Evolutionary conservation across 371 early-diverging fungal genomes (phyloP).

Genomic region (Lichtheimia ornata): DNA sequence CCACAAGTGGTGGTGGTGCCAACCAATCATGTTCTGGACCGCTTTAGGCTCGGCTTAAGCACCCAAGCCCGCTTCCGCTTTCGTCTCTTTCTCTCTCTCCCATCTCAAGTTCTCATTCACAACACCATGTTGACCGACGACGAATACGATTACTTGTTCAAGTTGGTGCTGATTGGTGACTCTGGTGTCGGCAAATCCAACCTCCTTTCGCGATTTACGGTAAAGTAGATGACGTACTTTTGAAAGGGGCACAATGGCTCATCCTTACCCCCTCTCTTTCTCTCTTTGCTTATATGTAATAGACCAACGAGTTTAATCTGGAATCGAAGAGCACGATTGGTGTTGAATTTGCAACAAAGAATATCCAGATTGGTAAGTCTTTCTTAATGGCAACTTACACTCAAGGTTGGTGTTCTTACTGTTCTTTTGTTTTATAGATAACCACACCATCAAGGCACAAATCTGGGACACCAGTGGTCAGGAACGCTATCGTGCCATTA

Average conservation of each 20-base stretch:
- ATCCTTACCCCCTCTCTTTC: not conserved
- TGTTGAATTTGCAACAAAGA: constrained; percentile 89
- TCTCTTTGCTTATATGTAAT: not conserved
- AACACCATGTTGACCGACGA: constrained; percentile 41
- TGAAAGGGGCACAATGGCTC: no score
- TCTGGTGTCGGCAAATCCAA: constrained; percentile 54
- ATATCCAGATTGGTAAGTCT: constrained; percentile 29
- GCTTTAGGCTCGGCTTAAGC: not conserved
- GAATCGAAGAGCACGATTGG: constrained; percentile 99
- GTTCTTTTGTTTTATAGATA: constrained; percentile 17
- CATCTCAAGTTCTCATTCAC: not conserved
- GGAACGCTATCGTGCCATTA: constrained; percentile 82
- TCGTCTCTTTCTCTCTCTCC: constrained; percentile 1
- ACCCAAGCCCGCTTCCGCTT: constrained; percentile 4
- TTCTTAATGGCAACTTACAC: no score
- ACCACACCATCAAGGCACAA: constrained; percentile 73
- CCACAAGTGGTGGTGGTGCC: no score
- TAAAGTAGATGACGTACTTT: constrained; percentile 12
- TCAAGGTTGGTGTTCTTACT: not conserved
- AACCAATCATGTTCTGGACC: no score
- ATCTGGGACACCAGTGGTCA: constrained; percentile 93
- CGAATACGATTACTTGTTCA: constrained; percentile 54
- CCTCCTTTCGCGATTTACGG: constrained; percentile 46
- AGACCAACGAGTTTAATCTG: constrained; percentile 94
- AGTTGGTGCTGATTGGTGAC: constrained; percentile 51